Evolutionary conservation across 352 stramenopile species (phyloP), one percentile per base, ranked within the genome.

Genomic region (Pelagophyceae sp.): DNA sequence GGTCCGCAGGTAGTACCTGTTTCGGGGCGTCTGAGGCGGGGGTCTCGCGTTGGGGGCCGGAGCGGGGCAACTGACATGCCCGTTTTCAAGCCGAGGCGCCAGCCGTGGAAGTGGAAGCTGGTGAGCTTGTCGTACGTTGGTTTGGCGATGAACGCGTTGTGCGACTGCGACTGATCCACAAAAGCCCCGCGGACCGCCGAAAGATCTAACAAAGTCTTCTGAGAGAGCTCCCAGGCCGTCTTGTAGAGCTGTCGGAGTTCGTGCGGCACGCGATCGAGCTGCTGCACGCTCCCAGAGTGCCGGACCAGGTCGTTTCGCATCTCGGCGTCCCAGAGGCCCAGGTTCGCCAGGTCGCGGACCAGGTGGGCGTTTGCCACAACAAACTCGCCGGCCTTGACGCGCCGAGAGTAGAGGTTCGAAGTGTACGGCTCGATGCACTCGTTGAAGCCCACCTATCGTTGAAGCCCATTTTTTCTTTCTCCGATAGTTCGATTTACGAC

Each of bases 351-450:
- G 82, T 99, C 95, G 76, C 94, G 90, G 83, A 98, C 93, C 35
- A 98, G 80, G 83, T 98, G 93, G 76, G 95, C 95, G 87, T 98
- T 98, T 0, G 96, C 92, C 75, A 98, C 95, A 75, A 96, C 97
- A 83, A 98, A 98, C 86, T 98, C 94, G 20, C 95, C 95, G 0
- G 95, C 93, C 35, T 97, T 92, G 45, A 98, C 94, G 70, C 94
- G 90, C n/a, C 95, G 89, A 77, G 95, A 92, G 88, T 98, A 98
- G 82, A 98, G 92, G 82, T 98, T 98, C 45, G 90, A 96, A 71
- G 92, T 97, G 87, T 95, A 98, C 50, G 94, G 93, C 84, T 98
- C 95, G 77, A 97, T 97, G 50, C 94, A 98, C 82, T 98, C 95
- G 82, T 98, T 98, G 81, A 97, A 82, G 83, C 92, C 77, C 20